Percentiles rank a stretch among this genome's conserved stretches.
These are phyloP conservation scores for Russula brevipes DNA, from an alignment of 768 basidiomycete species.

Conservation along the genomic window DNA sequence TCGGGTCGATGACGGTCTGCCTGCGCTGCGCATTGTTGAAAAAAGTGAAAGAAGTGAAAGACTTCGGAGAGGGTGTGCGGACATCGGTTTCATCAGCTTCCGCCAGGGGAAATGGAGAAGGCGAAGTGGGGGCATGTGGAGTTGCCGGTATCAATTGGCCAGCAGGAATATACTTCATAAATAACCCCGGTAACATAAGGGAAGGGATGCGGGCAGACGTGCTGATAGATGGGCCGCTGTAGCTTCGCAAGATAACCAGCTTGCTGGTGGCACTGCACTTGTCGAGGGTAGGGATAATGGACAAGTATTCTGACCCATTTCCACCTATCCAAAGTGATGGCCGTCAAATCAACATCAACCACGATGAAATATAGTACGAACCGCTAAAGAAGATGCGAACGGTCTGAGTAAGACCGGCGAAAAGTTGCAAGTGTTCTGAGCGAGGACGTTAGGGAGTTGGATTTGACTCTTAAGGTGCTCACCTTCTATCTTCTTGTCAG, in stretches of 20 bases:
- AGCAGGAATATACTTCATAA: constrained; percentile 37
- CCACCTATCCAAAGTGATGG: constrained; percentile 42
- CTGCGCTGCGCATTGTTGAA: background rate
- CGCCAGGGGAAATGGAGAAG: constrained; percentile 5
- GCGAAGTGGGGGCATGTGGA: background rate
- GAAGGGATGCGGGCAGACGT: constrained; percentile 47
- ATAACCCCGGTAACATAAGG: constrained; percentile 49
- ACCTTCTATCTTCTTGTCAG: constrained; percentile 21
- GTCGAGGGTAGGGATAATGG: constrained; percentile 53
- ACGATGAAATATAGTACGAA: constrained; percentile 2
- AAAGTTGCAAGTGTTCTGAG: constrained; percentile 19
- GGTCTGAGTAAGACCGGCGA: constrained; percentile 14
- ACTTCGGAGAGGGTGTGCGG: background rate
- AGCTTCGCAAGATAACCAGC: constrained; percentile 55
- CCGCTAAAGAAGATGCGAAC: constrained; percentile 18
- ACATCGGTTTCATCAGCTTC: constrained; percentile 3
- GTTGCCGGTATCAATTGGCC: background rate
- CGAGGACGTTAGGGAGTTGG: background rate
- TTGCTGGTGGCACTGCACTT: constrained; percentile 61
- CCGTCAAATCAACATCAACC: background rate
- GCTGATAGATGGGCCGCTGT: constrained; percentile 39
- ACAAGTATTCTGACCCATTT: constrained; percentile 45
- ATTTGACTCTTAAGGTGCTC: background rate
- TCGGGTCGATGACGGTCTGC: constrained; percentile 30
- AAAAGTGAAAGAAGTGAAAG: background rate